These are phyloP conservation scores for Podila verticillata DNA, from an alignment of 192 early-diverging fungal species.

Conservation along the genomic window DNA sequence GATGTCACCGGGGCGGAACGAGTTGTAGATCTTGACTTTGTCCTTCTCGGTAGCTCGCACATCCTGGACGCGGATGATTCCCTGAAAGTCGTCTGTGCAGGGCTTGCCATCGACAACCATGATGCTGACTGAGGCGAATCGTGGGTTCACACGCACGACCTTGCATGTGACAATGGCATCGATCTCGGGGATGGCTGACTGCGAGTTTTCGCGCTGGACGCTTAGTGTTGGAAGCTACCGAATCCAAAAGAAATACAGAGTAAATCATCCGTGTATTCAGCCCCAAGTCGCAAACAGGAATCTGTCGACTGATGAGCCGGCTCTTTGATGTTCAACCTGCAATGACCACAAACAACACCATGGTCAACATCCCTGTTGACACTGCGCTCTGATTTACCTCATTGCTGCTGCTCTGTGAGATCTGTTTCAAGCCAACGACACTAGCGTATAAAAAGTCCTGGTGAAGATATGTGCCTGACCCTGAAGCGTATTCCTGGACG, in stretches of 20 bases:
- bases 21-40: constrained; percentile 89
- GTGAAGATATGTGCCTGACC: constrained; percentile 76
- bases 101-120: constrained; percentile 88
- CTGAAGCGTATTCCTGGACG: constrained; percentile 71
- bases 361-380: no score
- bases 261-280: background rate
- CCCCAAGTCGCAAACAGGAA: no score
- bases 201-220: constrained; percentile 70
- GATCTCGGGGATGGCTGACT: constrained; percentile 80
- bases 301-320: no score
- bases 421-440: constrained; percentile 58
- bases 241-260: background rate
- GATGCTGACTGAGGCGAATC: constrained; percentile 87
- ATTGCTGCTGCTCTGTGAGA: constrained; percentile 17
- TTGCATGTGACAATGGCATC: constrained; percentile 81
- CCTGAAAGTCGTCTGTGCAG: constrained; percentile 88
- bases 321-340: no score
- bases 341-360: no score
- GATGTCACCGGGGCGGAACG: constrained; percentile 95
- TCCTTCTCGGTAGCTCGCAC: constrained; percentile 95
- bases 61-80: constrained; percentile 92
- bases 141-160: constrained; percentile 90
- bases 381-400: constrained; percentile 19
- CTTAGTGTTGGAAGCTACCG: constrained; percentile 59
- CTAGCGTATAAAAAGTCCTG: constrained; percentile 77